Evolutionary conservation across 1,284 basidiomycete species (phyloP).

Genomic region (Ganoderma boninense): DNA sequence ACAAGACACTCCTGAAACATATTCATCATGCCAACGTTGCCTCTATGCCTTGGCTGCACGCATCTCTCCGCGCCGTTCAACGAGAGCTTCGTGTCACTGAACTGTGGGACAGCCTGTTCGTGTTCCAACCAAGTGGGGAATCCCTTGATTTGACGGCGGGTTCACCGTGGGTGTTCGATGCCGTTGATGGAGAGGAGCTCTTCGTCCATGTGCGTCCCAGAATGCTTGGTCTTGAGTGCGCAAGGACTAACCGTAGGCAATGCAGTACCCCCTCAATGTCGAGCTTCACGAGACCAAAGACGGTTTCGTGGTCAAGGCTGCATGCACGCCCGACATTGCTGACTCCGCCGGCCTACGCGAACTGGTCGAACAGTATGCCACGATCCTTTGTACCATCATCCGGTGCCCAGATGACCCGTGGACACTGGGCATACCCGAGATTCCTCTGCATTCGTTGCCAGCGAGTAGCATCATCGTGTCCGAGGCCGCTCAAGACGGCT

Average conservation of each 20-base stretch:
- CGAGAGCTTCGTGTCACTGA: conserved; percentile 42
- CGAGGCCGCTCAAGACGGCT: not conserved
- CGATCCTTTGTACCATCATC: conserved; percentile 41
- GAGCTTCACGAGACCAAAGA: conserved; percentile 49
- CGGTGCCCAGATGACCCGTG: conserved; percentile 36
- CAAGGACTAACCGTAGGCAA: not conserved
- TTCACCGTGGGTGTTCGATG: conserved; percentile 48
- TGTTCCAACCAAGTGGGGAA: conserved; percentile 50
- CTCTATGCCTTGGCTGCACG: conserved; percentile 55
- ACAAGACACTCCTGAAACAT: conserved; percentile 46
- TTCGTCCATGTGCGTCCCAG: conserved; percentile 49
- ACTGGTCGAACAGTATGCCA: conserved; percentile 41
- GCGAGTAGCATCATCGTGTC: not conserved
- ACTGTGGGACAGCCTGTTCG: conserved; percentile 56
- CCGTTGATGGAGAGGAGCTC: conserved; percentile 41
- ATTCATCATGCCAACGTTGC: conserved; percentile 52
- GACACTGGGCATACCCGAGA: conserved; percentile 17
- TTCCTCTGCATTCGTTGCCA: not conserved
- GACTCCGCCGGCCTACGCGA: conserved; percentile 35
- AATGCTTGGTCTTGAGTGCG: not conserved
- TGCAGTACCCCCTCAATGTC: conserved; percentile 56
- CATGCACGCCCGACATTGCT: conserved; percentile 45
- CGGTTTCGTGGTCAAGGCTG: conserved; percentile 48
- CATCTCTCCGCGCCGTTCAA: conserved; percentile 55
- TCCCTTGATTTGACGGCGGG: conserved; percentile 17